Percentiles rank a stretch among this genome's conserved stretches.
phyloP scores from a whole-genome alignment of 208 protist genomes.

The Strigomonas galati region DNA sequence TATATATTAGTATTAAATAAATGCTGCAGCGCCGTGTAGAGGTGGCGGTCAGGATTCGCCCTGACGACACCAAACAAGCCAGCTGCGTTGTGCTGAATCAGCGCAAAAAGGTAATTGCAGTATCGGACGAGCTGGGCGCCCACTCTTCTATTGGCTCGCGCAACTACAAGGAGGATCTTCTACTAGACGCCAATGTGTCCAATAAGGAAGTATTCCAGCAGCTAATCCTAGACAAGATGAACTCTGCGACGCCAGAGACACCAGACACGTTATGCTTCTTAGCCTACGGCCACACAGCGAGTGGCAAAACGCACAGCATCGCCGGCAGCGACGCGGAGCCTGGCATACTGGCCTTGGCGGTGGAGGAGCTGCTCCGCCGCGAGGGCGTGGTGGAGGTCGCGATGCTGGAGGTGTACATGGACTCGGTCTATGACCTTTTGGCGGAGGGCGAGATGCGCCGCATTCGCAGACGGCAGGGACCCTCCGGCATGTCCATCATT shows the following conservation, averaged over 20 bases:
- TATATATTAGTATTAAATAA: background rate
- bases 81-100: constrained; percentile 40
- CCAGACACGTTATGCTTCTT: constrained; percentile 87
- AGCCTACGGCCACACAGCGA: constrained; percentile 87
- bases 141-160: constrained; percentile 15
- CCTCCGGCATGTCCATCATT: constrained; percentile 41
- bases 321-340: constrained; percentile 56
- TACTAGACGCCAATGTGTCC: constrained; percentile 35
- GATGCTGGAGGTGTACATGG: constrained; percentile 86
- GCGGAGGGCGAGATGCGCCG: constrained; percentile 52
- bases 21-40: constrained; percentile 40
- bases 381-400: constrained; percentile 81
- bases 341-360: constrained; percentile 65
- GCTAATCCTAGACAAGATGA: constrained; percentile 58
- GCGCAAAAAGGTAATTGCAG: constrained; percentile 15
- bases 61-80: constrained; percentile 11
- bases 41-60: constrained; percentile 67
- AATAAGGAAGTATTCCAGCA: constrained; percentile 68
- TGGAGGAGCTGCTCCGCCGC: constrained; percentile 59
- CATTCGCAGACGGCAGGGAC: constrained; percentile 35
- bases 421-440: constrained; percentile 78
- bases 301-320: constrained; percentile 89
- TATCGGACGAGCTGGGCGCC: constrained; percentile 20
- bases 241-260: constrained; percentile 31
- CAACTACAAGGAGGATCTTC: constrained; percentile 30